Conservation (phyloP, 2,329 filamentous ascomycete species). For the Beauveria australis region DNA sequence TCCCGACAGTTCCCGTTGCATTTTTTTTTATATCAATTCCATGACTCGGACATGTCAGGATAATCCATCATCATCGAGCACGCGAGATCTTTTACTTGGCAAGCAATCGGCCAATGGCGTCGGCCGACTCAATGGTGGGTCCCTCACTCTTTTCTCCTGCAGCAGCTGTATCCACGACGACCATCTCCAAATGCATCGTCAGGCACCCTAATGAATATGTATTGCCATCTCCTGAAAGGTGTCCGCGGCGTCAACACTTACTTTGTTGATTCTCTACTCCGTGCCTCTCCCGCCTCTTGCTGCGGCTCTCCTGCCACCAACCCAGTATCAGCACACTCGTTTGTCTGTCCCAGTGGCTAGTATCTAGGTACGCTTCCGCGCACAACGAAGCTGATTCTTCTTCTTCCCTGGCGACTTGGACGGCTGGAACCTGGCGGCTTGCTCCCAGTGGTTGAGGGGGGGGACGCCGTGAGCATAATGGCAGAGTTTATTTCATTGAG, state of each 20-base stretch:
- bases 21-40: background rate
- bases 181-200: background rate
- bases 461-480: background rate
- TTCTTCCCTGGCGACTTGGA: background rate
- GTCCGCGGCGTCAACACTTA: background rate
- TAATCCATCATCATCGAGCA: background rate
- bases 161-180: background rate
- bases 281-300: background rate
- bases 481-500: background rate
- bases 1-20: background rate
- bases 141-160: background rate
- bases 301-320: background rate
- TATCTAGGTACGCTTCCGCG: no score
- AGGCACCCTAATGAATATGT: no score
- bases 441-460: background rate
- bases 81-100: background rate
- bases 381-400: no score
- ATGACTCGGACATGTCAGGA: background rate
- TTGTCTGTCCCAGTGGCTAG: no score
- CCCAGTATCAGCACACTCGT: background rate
- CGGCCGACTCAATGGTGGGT: background rate
- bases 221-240: background rate
- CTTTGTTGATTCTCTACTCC: background rate
- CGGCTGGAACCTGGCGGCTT: constrained; percentile 2
- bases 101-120: background rate